These are phyloP conservation scores for Ashbya aceris DNA, from an alignment of 1,139 yeast genomes.

Conservation along the genomic window DNA sequence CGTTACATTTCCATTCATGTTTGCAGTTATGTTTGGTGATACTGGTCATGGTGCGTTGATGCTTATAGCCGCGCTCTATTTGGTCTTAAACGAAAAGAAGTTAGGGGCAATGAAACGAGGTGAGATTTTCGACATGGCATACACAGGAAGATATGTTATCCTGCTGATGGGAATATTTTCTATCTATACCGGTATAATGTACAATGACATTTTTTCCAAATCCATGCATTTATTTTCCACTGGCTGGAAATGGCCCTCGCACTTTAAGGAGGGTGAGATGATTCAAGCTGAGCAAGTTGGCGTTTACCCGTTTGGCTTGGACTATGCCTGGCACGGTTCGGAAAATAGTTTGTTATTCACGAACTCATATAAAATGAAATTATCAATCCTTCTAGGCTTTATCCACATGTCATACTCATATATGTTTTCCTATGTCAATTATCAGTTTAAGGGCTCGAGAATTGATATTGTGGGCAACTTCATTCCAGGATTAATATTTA, in stretches of 20 bases:
- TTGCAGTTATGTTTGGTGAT: conserved; percentile 85
- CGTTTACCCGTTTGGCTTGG: conserved; percentile 59
- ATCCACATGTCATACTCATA: conserved; percentile 70
- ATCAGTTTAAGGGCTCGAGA: conserved; percentile 44
- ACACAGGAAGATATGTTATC: conserved; percentile 62
- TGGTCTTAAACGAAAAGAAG: conserved; percentile 54
- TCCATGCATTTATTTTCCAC: conserved; percentile 65
- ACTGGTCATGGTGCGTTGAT: conserved; percentile 70
- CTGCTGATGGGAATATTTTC: conserved; percentile 70
- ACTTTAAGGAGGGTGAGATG: conserved; percentile 49
- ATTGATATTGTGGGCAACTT: conserved; percentile 71
- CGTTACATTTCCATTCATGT: conserved; percentile 77
- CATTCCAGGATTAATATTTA: conserved; percentile 67
- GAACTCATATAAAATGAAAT: conserved; percentile 74
- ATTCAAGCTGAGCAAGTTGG: conserved; percentile 49
- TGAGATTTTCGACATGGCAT: conserved; percentile 79
- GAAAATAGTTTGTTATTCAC: conserved; percentile 66
- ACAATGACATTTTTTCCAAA: conserved; percentile 69
- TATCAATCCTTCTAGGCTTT: conserved; percentile 73
- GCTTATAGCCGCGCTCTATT: conserved; percentile 46
- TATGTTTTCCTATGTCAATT: conserved; percentile 59
- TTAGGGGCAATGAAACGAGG: conserved; percentile 56
- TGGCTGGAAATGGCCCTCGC: conserved; percentile 69
- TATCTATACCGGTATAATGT: conserved; percentile 68
- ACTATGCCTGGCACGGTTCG: conserved; percentile 76